Percentiles rank a stretch among this genome's conserved stretches.
These are phyloP conservation scores for Tuber melanosporum DNA, from an alignment of 495 filamentous ascomycete genomes.

Conservation along the genomic window DNA sequence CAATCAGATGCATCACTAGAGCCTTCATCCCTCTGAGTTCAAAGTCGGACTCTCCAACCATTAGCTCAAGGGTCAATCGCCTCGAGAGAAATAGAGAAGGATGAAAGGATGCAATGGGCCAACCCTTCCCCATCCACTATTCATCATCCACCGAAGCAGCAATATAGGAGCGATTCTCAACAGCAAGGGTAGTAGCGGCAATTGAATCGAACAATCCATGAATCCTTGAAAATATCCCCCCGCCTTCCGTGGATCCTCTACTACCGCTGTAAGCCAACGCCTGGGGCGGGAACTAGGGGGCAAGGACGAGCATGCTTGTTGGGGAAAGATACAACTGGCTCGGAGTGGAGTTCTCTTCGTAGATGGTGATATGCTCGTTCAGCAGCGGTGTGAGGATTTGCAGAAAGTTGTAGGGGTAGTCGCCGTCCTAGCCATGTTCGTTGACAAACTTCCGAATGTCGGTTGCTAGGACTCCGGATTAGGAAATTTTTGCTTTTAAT, in stretches of 20 bases:
- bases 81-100: background rate
- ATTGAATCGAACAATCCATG: conserved; percentile 47
- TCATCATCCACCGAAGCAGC: conserved; percentile 2
- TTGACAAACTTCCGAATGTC: conserved; percentile 78
- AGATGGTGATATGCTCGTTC: conserved; percentile 61
- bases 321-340: conserved; percentile 63
- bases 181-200: conserved; percentile 51
- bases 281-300: conserved; percentile 57
- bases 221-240: conserved; percentile 43
- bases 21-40: conserved; percentile 29
- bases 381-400: conserved; percentile 73
- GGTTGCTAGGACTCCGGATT: conserved; percentile 52
- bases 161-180: conserved; percentile 41
- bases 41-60: conserved; percentile 30
- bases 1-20: background rate
- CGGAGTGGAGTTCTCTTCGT: conserved; percentile 65
- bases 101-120: conserved; percentile 15
- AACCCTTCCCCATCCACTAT: background rate
- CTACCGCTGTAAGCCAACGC: conserved; percentile 55
- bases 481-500: conserved; percentile 62
- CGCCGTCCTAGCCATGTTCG: conserved; percentile 31
- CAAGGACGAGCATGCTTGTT: conserved; percentile 73
- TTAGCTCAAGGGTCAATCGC: background rate
- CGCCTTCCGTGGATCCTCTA: conserved; percentile 13
- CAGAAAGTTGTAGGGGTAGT: conserved; percentile 69